Percentiles rank a stretch among this genome's conserved stretches.
phyloP scores from a whole-genome alignment of 352 stramenopile genomes.

The Globisporangium middletonii region DNA sequence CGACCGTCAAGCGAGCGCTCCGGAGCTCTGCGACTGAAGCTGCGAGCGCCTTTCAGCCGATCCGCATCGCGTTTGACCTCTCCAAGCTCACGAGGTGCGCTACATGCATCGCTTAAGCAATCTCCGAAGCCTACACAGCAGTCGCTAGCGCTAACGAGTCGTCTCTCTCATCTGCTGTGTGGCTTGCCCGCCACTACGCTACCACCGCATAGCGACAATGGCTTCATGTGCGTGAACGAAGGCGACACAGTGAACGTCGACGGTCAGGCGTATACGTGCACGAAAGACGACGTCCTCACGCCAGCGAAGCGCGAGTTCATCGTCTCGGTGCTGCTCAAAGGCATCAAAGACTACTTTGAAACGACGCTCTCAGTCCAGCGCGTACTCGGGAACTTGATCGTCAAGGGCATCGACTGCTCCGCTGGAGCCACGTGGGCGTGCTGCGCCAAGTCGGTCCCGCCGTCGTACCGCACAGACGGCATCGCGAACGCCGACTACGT shows the following conservation, averaged over 20 bases:
- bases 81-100: conserved; percentile 59
- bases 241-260: conserved; percentile 49
- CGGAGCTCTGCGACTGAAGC: conserved; percentile 5
- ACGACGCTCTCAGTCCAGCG: conserved; percentile 58
- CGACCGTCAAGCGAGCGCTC: conserved; percentile 5
- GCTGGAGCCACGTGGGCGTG: conserved; percentile 53
- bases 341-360: conserved; percentile 55
- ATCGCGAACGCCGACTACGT: conserved; percentile 70
- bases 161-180: too few relatives aligned
- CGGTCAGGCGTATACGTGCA: conserved; percentile 43
- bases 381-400: conserved; percentile 57
- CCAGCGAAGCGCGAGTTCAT: conserved; percentile 66
- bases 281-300: conserved; percentile 49
- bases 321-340: conserved; percentile 54
- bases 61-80: conserved; percentile 74
- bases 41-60: conserved; percentile 42
- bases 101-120: background rate
- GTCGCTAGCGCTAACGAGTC: too few relatives aligned
- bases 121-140: too few relatives aligned
- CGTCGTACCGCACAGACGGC: conserved; percentile 37
- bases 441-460: conserved; percentile 42
- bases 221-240: conserved; percentile 47
- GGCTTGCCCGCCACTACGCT: too few relatives aligned
- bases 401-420: conserved; percentile 45
- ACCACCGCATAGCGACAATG: conserved; percentile 40